Evolutionary conservation across 1,284 basidiomycete genomes (phyloP).

Genomic region (Cystobasidium sp.): DNA sequence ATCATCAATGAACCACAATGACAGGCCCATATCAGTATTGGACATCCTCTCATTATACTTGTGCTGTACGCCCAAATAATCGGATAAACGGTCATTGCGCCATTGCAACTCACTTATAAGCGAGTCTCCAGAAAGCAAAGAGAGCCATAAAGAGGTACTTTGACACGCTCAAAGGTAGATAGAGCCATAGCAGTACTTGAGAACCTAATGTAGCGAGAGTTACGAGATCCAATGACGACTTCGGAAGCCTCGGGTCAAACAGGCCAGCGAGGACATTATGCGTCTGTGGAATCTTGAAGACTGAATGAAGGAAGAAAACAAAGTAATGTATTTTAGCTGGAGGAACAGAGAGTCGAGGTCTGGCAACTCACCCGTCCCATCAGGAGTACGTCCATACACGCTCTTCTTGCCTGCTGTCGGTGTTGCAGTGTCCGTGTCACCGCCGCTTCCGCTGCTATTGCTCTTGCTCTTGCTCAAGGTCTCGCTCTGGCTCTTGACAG

Average conservation of each 20-base stretch:
- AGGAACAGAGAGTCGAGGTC: not conserved
- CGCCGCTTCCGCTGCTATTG: slow-evolving; percentile 12
- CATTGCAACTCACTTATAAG: slow-evolving; percentile 68
- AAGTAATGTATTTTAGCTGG: not conserved
- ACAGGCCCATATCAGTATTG: not conserved
- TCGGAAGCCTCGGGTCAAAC: slow-evolving; percentile 83
- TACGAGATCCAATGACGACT: slow-evolving; percentile 87
- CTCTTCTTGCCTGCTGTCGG: slow-evolving; percentile 26
- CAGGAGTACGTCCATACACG: slow-evolving; percentile 79
- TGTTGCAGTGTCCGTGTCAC: not conserved
- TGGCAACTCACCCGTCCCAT: slow-evolving; percentile 69
- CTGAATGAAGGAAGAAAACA: slow-evolving; percentile 59
- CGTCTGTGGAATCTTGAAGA: slow-evolving; percentile 92
- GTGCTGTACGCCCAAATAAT: not conserved
- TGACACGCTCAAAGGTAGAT: slow-evolving; percentile 63
- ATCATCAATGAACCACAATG: too few species aligned
- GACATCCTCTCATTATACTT: not conserved
- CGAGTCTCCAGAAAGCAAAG: slow-evolving; percentile 89
- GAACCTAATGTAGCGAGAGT: slow-evolving; percentile 77
- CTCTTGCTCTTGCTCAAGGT: not conserved
- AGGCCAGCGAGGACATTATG: slow-evolving; percentile 91
- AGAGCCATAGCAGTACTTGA: slow-evolving; percentile 77
- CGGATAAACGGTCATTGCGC: not conserved
- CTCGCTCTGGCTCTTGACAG: not conserved
- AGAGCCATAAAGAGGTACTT: slow-evolving; percentile 77